These are phyloP conservation scores for Leishmania amazonensis DNA, from an alignment of 208 protist genomes.

Conservation along the genomic window DNA sequence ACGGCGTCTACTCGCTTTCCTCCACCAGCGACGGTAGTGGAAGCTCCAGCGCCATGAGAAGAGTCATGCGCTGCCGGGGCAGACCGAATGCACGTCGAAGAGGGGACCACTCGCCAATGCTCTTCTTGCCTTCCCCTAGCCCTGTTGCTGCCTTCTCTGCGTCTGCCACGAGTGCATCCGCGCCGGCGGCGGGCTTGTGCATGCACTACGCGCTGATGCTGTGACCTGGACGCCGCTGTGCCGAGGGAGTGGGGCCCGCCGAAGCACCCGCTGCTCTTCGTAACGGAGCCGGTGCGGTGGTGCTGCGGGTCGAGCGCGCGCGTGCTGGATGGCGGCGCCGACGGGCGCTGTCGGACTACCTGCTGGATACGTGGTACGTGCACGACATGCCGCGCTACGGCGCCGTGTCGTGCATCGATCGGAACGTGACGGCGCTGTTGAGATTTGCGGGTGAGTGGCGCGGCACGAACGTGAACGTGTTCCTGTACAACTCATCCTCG, in stretches of 20 bases:
- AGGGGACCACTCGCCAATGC: too few relatives aligned
- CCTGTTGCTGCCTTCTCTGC: too few relatives aligned
- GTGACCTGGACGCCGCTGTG: conserved; percentile 70
- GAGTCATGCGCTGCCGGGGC: too few relatives aligned
- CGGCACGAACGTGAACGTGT: conserved; percentile 5
- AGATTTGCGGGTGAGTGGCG: not conserved
- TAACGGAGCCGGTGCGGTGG: conserved; percentile 41
- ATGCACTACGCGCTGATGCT: conserved; percentile 70
- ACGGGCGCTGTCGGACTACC: conserved; percentile 57
- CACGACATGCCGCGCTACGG: conserved; percentile 16
- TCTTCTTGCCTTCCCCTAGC: too few relatives aligned
- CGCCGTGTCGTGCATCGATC: conserved; percentile 26
- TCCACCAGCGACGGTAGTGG: too few relatives aligned
- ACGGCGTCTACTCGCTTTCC: too few relatives aligned
- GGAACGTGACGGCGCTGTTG: not conserved
- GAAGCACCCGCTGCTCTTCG: conserved; percentile 70
- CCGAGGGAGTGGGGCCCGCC: conserved; percentile 62
- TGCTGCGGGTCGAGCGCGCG: not conserved
- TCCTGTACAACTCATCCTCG: conserved; percentile 19
- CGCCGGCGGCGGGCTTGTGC: conserved; percentile 41
- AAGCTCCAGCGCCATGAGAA: too few relatives aligned
- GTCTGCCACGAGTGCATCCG: not conserved
- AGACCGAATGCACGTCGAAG: too few relatives aligned
- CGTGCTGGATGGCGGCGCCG: conserved; percentile 22
- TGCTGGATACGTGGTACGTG: conserved; percentile 36